phyloP scores from a whole-genome alignment of 768 basidiomycete species.

The Gloeopeniophorella convolvens region DNA sequence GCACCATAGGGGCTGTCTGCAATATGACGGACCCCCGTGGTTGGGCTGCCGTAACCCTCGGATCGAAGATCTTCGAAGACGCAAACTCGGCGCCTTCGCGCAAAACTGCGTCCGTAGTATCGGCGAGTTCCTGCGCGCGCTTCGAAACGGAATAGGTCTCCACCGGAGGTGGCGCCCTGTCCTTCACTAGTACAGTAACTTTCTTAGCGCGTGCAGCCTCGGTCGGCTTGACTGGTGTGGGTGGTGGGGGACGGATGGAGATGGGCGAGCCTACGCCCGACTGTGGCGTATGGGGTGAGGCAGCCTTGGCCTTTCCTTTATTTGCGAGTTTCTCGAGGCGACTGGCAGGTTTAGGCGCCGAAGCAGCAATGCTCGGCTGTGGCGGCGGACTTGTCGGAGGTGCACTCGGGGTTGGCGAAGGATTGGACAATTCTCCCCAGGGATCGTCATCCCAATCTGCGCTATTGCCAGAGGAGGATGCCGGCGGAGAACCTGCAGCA shows the following conservation, averaged over 20 bases:
- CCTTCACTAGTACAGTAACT: background rate
- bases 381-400: too few species aligned
- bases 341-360: constrained; percentile 46
- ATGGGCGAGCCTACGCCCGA: constrained; percentile 20
- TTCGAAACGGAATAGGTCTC: constrained; percentile 15
- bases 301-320: constrained; percentile 42
- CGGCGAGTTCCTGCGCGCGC: constrained; percentile 13
- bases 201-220: background rate
- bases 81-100: constrained; percentile 42
- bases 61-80: constrained; percentile 39
- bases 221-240: constrained; percentile 22
- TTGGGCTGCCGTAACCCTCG: constrained; percentile 15
- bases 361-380: too few species aligned
- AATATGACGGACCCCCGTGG: constrained; percentile 47
- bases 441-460: constrained; percentile 58
- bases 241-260: constrained; percentile 21
- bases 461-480: constrained; percentile 30
- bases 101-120: constrained; percentile 14
- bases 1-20: constrained; percentile 53
- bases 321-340: constrained; percentile 52
- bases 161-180: background rate
- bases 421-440: constrained; percentile 46
- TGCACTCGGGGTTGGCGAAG: constrained; percentile 25
- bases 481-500: background rate
- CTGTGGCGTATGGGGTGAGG: constrained; percentile 24